These are phyloP conservation scores for Trichoderma hamatum DNA, from an alignment of 2,329 filamentous ascomycete genomes.

Conservation along the genomic window DNA sequence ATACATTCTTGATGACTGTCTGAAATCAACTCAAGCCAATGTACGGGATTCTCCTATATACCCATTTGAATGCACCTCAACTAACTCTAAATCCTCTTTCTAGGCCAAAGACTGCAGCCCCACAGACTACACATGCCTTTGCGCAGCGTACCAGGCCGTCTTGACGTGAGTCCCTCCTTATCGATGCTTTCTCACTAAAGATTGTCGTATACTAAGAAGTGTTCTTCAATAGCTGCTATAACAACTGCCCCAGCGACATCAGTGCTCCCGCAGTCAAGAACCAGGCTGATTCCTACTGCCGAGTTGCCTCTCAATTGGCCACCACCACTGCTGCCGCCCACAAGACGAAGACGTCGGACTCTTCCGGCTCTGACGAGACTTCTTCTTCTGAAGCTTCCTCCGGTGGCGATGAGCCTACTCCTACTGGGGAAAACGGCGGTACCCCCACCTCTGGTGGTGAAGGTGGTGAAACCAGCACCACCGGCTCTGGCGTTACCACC, in stretches of 20 bases:
- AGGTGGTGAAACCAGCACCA: slow-evolving; percentile 15
- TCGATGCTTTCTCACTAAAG: neutral
- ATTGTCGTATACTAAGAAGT: slow-evolving; percentile 13
- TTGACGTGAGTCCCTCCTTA: slow-evolving; percentile 46
- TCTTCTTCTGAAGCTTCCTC: slow-evolving; percentile 31
- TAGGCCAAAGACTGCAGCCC: slow-evolving; percentile 43
- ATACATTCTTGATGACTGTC: slow-evolving; percentile 52
- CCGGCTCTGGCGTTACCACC: neutral
- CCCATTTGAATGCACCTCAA: neutral
- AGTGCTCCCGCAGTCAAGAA: slow-evolving; percentile 40
- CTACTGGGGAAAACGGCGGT: neutral
- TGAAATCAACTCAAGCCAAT: slow-evolving; percentile 46
- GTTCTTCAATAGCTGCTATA: slow-evolving; percentile 51
- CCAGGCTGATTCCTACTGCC: slow-evolving; percentile 50
- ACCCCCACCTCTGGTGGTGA: slow-evolving; percentile 25
- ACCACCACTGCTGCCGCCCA: slow-evolving; percentile 37
- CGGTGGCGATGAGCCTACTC: slow-evolving; percentile 34
- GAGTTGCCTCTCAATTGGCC: slow-evolving; percentile 49
- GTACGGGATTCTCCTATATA: slow-evolving; percentile 30
- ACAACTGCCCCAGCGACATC: slow-evolving; percentile 58
- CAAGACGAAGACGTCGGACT: slow-evolving; percentile 32
- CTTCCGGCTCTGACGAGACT: slow-evolving; percentile 30
- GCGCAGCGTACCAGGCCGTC: slow-evolving; percentile 48
- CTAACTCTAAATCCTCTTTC: neutral
- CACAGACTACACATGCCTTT: slow-evolving; percentile 53